Conservation (phyloP, 2,329 filamentous ascomycete species). For the Coleophoma eucalyptorum region DNA sequence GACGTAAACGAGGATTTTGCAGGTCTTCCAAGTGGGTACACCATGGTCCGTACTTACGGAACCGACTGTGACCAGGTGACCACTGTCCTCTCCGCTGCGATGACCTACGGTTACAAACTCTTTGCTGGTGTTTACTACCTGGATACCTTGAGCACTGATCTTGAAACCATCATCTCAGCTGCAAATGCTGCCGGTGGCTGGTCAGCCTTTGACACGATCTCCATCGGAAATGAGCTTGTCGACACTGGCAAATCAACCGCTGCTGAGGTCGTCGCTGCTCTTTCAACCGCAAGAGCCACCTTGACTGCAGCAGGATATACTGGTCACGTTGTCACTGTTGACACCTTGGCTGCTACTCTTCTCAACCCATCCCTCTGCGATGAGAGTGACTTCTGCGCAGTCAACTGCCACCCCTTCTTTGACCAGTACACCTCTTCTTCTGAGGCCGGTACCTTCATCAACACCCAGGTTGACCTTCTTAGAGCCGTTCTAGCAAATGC, state of each 20-base stretch:
- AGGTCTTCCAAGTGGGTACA: slow-evolving; percentile 48
- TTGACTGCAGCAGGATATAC: slow-evolving; percentile 62
- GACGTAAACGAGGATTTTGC: slow-evolving; percentile 64
- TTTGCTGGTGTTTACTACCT: slow-evolving; percentile 74
- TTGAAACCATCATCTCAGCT: slow-evolving; percentile 56
- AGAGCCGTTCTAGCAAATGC: slow-evolving; percentile 35
- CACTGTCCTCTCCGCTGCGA: slow-evolving; percentile 58
- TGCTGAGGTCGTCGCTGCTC: slow-evolving; percentile 49
- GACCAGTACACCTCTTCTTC: slow-evolving; percentile 57
- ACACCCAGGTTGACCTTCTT: slow-evolving; percentile 46
- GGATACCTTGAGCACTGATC: slow-evolving; percentile 47
- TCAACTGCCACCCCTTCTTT: slow-evolving; percentile 85
- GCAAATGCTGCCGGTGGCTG: slow-evolving; percentile 54
- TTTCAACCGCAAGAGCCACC: slow-evolving; percentile 51
- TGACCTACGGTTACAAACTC: slow-evolving; percentile 61
- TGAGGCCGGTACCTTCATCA: slow-evolving; percentile 65
- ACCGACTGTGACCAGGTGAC: slow-evolving; percentile 72
- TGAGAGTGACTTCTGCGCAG: slow-evolving; percentile 72
- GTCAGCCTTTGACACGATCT: slow-evolving; percentile 65
- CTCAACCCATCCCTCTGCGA: slow-evolving; percentile 67
- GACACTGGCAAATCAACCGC: slow-evolving; percentile 55
- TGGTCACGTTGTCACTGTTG: slow-evolving; percentile 75
- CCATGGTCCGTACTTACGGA: slow-evolving; percentile 72
- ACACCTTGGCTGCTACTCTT: slow-evolving; percentile 69
- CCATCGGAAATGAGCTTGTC: slow-evolving; percentile 79